These are phyloP conservation scores for Moelleriella libera DNA, from an alignment of 2,329 filamentous ascomycete species.

Conservation along the genomic window DNA sequence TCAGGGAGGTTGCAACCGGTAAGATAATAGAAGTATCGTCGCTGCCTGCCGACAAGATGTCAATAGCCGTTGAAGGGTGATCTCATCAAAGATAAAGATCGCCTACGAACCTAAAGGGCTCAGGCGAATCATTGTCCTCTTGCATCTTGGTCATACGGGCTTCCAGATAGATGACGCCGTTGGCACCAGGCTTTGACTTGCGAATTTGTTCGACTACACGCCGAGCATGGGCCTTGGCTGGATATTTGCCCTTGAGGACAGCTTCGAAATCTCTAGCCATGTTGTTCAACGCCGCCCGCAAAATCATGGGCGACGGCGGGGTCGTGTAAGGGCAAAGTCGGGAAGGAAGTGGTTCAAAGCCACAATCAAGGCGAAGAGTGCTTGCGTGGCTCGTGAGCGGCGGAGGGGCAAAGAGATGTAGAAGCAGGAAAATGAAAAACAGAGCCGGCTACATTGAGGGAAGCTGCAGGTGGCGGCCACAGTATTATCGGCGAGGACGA, in stretches of 20 bases:
- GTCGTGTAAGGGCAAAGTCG: not conserved
- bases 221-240: conserved; percentile 75
- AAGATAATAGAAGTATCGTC: conserved; percentile 88
- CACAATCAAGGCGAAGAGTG: not conserved
- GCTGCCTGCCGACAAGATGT: conserved; percentile 46
- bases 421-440: not conserved
- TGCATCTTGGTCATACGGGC: conserved; percentile 66
- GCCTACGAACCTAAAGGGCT: conserved; percentile 55
- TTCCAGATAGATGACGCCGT: conserved; percentile 76
- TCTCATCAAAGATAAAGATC: not conserved
- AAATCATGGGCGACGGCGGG: not conserved
- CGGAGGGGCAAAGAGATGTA: not conserved
- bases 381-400: not conserved
- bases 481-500: not conserved
- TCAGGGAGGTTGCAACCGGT: conserved; percentile 74
- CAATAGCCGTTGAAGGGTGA: not conserved
- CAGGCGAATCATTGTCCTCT: conserved; percentile 78
- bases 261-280: conserved; percentile 31
- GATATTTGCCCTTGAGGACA: conserved; percentile 51
- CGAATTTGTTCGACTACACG: conserved; percentile 71
- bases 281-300: conserved; percentile 1
- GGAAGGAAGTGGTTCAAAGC: not conserved
- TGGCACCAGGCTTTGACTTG: conserved; percentile 45
- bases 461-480: not conserved
- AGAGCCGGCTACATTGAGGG: not conserved